Evolutionary conservation across 345 rosid genomes (phyloP).

Genomic region (Ceriops tagal): DNA sequence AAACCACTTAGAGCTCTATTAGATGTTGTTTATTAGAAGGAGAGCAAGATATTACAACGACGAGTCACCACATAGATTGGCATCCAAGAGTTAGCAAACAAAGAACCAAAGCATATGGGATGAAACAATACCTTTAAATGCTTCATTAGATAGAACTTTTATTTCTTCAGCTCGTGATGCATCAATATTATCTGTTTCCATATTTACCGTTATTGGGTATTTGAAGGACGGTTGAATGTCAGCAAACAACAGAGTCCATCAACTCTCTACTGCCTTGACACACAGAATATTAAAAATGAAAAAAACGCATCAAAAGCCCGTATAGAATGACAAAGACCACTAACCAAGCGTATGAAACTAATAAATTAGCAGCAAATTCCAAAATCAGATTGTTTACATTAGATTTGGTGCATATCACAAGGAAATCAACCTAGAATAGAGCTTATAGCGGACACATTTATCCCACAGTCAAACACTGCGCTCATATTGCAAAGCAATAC

Average conservation of each 20-base stretch:
- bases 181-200: constrained; percentile 39
- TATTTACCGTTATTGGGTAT: constrained; percentile 15
- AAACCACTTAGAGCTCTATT: neutral
- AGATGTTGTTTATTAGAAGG: neutral
- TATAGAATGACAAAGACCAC: no score
- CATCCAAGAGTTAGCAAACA: neutral
- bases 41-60: neutral
- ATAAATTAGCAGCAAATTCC: no score
- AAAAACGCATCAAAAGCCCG: neutral
- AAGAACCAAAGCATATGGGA: neutral
- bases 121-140: constrained; percentile 40
- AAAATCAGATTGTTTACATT: no score
- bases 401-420: no score
- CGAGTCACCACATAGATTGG: neutral
- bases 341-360: no score
- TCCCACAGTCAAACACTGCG: no score
- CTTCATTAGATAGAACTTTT: constrained; percentile 53
- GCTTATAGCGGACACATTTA: no score
- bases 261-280: neutral
- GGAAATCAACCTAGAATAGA: no score
- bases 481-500: no score
- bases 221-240: neutral
- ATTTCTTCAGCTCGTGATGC: constrained; percentile 46
- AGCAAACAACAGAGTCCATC: constrained; percentile 12
- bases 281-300: neutral